Evolutionary conservation across 2,329 filamentous ascomycete genomes (phyloP).

Genomic region (Clonostachys rhizophaga): DNA sequence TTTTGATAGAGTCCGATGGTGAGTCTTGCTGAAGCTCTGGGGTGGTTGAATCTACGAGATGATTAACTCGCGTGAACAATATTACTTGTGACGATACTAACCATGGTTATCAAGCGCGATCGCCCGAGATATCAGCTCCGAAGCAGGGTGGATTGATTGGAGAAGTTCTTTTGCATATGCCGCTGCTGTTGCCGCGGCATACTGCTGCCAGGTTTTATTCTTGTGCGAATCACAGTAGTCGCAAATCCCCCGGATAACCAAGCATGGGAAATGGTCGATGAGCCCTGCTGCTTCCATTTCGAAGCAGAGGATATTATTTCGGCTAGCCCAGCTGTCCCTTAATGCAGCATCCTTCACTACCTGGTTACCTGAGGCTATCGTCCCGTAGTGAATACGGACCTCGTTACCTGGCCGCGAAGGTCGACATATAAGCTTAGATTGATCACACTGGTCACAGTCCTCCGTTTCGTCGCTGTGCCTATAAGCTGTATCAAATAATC

Average conservation of each 20-base stretch:
- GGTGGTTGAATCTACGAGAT: too few species aligned
- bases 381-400: conserved; percentile 5
- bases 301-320: not conserved
- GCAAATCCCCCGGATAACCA: conserved; percentile 26
- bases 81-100: too few species aligned
- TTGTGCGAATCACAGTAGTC: conserved; percentile 31
- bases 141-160: not conserved
- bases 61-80: too few species aligned
- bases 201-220: conserved; percentile 22
- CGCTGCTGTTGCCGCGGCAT: conserved; percentile 23
- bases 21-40: too few species aligned
- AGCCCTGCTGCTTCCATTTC: conserved; percentile 3
- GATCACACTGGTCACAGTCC: conserved; percentile 3
- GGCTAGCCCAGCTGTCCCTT: conserved; percentile 7
- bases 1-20: not conserved
- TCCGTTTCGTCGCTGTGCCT: not conserved
- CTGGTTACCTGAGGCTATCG: conserved; percentile 9
- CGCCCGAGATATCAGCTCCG: not conserved
- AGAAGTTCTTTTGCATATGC: conserved; percentile 7
- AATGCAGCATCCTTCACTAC: conserved; percentile 12
- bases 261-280: conserved; percentile 13
- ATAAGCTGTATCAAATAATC: too few species aligned
- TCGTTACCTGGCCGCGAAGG: not conserved
- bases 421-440: not conserved
- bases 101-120: too few species aligned